Conservation (phyloP, 2,329 filamentous ascomycete genomes). For the Botrytis sinoallii region DNA sequence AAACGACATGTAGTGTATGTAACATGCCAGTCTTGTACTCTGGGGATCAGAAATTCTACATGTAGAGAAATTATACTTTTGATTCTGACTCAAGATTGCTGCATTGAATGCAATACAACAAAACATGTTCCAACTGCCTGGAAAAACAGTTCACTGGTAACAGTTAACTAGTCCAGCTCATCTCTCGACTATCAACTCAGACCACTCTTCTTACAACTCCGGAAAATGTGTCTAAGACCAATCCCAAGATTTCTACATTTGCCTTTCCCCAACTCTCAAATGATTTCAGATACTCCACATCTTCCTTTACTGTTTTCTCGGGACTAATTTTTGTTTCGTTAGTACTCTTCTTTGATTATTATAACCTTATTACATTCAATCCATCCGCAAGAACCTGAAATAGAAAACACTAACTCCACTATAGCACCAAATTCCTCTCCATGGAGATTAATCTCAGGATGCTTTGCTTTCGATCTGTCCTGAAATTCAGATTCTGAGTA, state of each 20-base stretch:
- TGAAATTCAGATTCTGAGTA: conserved; percentile 18
- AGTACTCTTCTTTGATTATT: neutral
- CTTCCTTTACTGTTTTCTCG: conserved; percentile 22
- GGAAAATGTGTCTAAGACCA: conserved; percentile 23
- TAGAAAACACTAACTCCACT: conserved; percentile 13
- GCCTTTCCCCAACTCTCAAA: conserved; percentile 12
- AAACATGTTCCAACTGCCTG: neutral
- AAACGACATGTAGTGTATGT: neutral
- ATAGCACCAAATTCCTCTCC: conserved; percentile 20
- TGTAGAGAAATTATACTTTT: neutral
- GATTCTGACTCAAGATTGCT: neutral
- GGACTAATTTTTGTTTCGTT: conserved; percentile 6
- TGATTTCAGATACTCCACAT: conserved; percentile 23
- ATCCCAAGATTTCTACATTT: conserved; percentile 21
- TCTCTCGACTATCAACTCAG: neutral
- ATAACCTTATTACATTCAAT: no score
- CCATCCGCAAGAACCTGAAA: no score
- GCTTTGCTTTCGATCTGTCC: conserved; percentile 14
- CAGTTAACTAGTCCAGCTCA: neutral
- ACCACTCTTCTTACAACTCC: conserved; percentile 19
- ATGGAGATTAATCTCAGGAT: conserved; percentile 19
- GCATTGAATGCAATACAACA: neutral
- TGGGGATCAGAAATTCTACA: no score
- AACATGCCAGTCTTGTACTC: neutral
- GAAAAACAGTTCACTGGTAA: neutral